Evolutionary conservation across 2,329 filamentous ascomycete genomes (phyloP).

Genomic region (Paraconiothyrium brasiliense): DNA sequence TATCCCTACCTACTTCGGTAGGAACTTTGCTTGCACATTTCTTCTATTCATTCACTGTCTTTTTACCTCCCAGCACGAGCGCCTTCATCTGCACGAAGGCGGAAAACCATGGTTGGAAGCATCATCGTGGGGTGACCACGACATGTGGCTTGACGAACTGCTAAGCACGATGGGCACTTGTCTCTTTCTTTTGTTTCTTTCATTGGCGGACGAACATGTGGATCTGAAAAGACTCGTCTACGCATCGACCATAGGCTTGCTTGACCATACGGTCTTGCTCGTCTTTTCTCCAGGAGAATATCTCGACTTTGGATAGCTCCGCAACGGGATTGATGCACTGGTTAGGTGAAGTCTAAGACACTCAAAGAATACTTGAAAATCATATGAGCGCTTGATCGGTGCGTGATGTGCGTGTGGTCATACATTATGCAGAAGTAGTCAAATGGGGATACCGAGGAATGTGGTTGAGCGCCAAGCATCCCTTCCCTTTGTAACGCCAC

Average conservation of each 20-base stretch:
- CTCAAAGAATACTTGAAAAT: not conserved
- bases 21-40: slow-evolving; percentile 8
- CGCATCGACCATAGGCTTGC: slow-evolving; percentile 9
- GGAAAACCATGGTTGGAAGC: not conserved
- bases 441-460: not conserved
- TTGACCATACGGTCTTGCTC: not conserved
- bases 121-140: slow-evolving; percentile 3
- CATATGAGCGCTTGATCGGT: not conserved
- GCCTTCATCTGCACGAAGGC: not conserved
- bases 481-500: slow-evolving; percentile 16
- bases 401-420: not conserved
- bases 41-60: slow-evolving; percentile 7
- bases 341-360: not conserved
- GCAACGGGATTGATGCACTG: slow-evolving; percentile 9
- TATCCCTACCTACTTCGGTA: slow-evolving; percentile 12
- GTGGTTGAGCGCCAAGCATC: slow-evolving; percentile 7
- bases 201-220: slow-evolving; percentile 7
- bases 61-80: slow-evolving; percentile 4
- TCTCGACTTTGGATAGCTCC: slow-evolving; percentile 5
- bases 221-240: slow-evolving; percentile 7
- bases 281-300: not conserved
- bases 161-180: not conserved
- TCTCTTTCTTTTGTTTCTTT: not conserved
- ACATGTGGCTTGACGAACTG: slow-evolving; percentile 4
- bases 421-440: not conserved